These are phyloP conservation scores for Sporothrix dimorphospora DNA, from an alignment of 2,329 filamentous ascomycete genomes.

Conservation along the genomic window DNA sequence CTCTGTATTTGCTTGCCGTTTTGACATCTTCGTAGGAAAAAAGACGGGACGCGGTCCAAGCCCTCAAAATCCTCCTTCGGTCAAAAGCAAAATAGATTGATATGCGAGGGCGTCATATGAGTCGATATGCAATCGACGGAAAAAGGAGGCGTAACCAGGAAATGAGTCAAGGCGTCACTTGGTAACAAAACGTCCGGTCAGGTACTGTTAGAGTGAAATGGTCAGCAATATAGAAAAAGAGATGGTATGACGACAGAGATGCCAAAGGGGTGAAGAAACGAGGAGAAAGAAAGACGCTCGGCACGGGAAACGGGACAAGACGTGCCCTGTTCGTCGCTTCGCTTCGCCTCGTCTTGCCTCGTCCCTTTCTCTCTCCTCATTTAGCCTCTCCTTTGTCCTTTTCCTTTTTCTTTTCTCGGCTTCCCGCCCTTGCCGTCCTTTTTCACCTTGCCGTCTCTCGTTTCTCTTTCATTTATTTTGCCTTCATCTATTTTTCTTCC, in stretches of 20 bases:
- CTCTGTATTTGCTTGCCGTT: too few species aligned
- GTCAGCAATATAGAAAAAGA: not conserved
- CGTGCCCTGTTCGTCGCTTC: slow-evolving; percentile 5
- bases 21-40: not conserved
- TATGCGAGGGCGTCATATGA: not conserved
- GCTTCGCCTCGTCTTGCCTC: slow-evolving; percentile 6
- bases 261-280: not conserved
- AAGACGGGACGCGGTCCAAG: not conserved
- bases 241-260: not conserved
- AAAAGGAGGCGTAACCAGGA: not conserved
- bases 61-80: not conserved
- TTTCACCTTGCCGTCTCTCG: not conserved
- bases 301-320: not conserved
- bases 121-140: not conserved
- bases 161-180: not conserved
- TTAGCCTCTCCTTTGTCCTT: not conserved
- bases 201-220: not conserved
- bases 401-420: not conserved
- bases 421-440: not conserved
- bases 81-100: not conserved
- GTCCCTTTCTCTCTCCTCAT: too few species aligned
- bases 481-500: slow-evolving; percentile 18
- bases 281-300: not conserved
- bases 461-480: not conserved
- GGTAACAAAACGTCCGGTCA: not conserved